Conservation (phyloP, 73 alveolate species). For the Paramecium sonneborni region DNA sequence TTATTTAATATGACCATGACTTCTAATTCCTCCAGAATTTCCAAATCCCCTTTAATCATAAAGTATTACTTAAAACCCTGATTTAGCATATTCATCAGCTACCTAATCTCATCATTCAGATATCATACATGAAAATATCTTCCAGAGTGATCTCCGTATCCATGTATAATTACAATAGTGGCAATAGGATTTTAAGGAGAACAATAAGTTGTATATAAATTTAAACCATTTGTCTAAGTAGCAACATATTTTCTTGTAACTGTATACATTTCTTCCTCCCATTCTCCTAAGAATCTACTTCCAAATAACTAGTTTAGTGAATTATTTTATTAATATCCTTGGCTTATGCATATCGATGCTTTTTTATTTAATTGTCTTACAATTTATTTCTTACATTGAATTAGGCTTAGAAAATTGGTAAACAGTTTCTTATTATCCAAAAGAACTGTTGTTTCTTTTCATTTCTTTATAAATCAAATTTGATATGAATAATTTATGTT, state of each 20-base stretch:
- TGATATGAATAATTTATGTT: too few relatives aligned
- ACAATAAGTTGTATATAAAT: constrained; percentile 2
- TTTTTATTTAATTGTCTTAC: too few relatives aligned
- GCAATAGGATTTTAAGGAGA: constrained; percentile 2
- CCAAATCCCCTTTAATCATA: constrained; percentile 57
- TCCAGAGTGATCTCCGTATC: constrained; percentile 54
- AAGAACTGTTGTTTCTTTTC: too few relatives aligned
- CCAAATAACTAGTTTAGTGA: too few relatives aligned
- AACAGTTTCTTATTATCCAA: too few relatives aligned
- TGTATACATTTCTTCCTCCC: constrained; percentile 3
- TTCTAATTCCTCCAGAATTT: constrained; percentile 40
- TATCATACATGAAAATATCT: constrained; percentile 25
- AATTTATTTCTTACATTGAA: too few relatives aligned
- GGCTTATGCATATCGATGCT: too few relatives aligned
- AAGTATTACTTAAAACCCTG: background rate
- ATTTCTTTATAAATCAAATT: too few relatives aligned
- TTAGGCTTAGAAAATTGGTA: too few relatives aligned
- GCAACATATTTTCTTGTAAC: constrained; percentile 7
- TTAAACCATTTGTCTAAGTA: background rate
- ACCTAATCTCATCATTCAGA: background rate
- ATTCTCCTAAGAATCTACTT: constrained; percentile 49
- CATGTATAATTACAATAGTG: constrained; percentile 25
- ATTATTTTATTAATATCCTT: too few relatives aligned
- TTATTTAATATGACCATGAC: background rate
- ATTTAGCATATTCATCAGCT: constrained; percentile 34